Base-by-base conservation (phyloP, 305 asterid genomes). In the Caryopteris hybrid region DNA sequence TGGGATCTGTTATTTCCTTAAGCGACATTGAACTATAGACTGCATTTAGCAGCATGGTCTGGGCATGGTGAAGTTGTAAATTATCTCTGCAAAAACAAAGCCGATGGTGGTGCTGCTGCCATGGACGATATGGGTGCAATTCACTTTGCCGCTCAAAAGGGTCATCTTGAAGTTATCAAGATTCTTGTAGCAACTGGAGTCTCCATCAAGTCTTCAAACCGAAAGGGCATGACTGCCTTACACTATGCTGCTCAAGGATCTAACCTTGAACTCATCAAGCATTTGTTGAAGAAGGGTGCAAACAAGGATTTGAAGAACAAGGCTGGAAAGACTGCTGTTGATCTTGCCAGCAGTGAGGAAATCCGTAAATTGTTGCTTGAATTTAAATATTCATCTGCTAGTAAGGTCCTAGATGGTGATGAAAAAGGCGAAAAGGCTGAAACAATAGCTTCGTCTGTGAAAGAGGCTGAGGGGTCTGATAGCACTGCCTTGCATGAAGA, bases 41-140 rank as follows among this genome's bases (percentile, higher is more conserved):
- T 94, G 54, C 99, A 94, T 81, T 82, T 94, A 76, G 97, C 99
- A 64, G 96, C 99, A 46, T 94, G 96, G 97, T 75, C 97, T 3
- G 97, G 99, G 45, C 96, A 94, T 61, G 50, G 89, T 12, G 89
- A 91, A 66, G 81, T 94, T 10, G 90, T 85, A 61, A 84, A 75
- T 43, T 94, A 78, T 78, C 95, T 94, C 58, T 78, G 88, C 76
- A 91, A 91, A 76, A 94, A 87, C 82, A 87, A 86, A 74, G 96
- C 97, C 0, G 97, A 94, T 60, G 84, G 74, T 17, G 81, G 96
- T 36, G 99, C 97, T 74, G 95, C 99, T 8, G 99, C 99, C 63
- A 85, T 94, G 96, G 99, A 94, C 54, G 95, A 91, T 79, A 94
- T 91, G 97, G 97, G 96, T 33, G 97, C 97, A 16, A 79, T 94